Base-by-base conservation (phyloP, 345 rosid species). In the Sonneratia alba region DNA sequence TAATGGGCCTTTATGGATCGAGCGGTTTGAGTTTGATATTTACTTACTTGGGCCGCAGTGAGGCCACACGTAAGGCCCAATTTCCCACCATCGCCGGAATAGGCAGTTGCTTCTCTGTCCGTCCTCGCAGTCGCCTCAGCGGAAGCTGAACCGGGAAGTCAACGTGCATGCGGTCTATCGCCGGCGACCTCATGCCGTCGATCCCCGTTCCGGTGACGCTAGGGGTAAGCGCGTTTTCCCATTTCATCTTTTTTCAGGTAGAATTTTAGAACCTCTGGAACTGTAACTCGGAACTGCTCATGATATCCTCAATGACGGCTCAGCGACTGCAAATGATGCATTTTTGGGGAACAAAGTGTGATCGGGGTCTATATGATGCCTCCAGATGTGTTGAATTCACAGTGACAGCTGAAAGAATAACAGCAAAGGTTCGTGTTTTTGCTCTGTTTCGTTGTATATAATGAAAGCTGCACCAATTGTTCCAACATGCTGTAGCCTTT, bases 331-430 rank as follows among this genome's bases (percentile, higher is more conserved):
- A 49, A 49, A 49, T 77, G 97, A 94, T 75, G 96, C 91, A 83
- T 91, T 91, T 77, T 81, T 94, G 37, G 97, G 96, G 53, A 94
- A 89, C 32, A 27, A 27, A 27, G 32, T 27, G 32, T 27, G 32
- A 27, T 27, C 32, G 32, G 32, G 32, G 32, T 27, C 32, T 27
- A 81, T 89, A 97, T 47, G 87, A 90, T 77, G 87, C 90, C 62
- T 80, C 91, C 73, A 89, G 96, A 83, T 91, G 97, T 45, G 87
- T 88, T 21, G 93, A 94, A 83, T 94, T 94, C 75, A 91, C 78
- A 79, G 98, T 89, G 85, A 94, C 97, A 40, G 91, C 95, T 47
- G 96, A 91, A 72, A 83, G 83, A 69, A 88, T 94, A 75, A 27
- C 32, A 27, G 96, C 98, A 68, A 94, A 94, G 97, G 96, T 91